A percentile compares a stretch with the other conserved stretches of the same genome.
Evolutionary conservation across 805 yeast species (phyloP).

Genomic region (Wickerhamiella alocasiicola): DNA sequence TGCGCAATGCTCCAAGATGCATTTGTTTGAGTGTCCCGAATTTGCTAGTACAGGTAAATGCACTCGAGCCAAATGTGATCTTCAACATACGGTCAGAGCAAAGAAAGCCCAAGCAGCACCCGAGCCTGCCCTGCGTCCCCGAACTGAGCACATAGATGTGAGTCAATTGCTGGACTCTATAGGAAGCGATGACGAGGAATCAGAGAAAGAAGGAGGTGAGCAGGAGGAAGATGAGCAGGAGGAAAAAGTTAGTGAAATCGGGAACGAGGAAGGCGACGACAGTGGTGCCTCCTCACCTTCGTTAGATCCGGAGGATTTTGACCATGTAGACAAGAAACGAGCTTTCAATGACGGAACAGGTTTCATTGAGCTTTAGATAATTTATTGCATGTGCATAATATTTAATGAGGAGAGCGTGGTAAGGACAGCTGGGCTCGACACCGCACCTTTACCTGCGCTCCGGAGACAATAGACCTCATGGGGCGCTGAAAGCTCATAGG

Average conservation of each 20-base stretch:
- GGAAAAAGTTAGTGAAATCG: slow-evolving; percentile 3
- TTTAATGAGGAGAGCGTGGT: too few species aligned
- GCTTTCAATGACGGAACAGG: slow-evolving; percentile 25
- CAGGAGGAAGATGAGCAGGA: slow-evolving; percentile 1
- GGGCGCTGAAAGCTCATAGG: too few species aligned
- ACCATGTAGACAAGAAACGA: slow-evolving; percentile 11
- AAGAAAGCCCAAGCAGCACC: background rate
- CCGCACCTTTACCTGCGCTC: too few species aligned
- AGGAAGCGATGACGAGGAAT: slow-evolving; percentile 14
- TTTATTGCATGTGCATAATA: background rate
- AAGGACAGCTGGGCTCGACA: too few species aligned
- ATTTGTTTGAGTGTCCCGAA: slow-evolving; percentile 59
- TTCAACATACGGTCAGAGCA: slow-evolving; percentile 36
- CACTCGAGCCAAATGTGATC: slow-evolving; percentile 39
- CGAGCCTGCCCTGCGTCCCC: background rate
- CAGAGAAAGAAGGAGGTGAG: slow-evolving; percentile 11
- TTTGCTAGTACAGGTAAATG: slow-evolving; percentile 50
- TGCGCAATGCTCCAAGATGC: slow-evolving; percentile 41
- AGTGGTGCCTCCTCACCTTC: background rate
- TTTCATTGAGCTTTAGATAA: slow-evolving; percentile 14
- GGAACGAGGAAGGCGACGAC: background rate
- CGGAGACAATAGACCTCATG: too few species aligned
- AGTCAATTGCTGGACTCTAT: slow-evolving; percentile 11
- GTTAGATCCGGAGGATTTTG: slow-evolving; percentile 12
- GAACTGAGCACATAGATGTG: slow-evolving; percentile 20